phyloP scores from a whole-genome alignment of 768 basidiomycete species.

The Suillus cothurnatus region DNA sequence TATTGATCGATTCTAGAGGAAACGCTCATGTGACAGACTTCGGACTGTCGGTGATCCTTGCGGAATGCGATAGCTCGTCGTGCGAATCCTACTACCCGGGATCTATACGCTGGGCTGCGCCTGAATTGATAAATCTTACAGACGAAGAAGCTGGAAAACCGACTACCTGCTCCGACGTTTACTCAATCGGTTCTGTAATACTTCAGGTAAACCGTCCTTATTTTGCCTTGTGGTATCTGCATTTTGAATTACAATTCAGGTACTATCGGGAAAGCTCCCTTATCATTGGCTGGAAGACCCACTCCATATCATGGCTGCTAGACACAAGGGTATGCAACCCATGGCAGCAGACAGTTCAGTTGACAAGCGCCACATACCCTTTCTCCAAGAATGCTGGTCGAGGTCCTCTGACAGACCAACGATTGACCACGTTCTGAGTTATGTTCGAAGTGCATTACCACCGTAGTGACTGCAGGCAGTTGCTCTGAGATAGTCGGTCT shows the following conservation, averaged over 20 bases:
- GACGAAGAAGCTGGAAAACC: constrained; percentile 1
- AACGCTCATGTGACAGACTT: constrained; percentile 8
- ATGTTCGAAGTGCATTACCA: not conserved
- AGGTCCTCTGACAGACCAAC: not conserved
- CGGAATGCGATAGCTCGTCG: not conserved
- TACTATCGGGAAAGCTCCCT: constrained; percentile 11
- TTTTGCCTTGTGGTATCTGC: not conserved
- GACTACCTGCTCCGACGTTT: constrained; percentile 6
- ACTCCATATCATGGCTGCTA: constrained; percentile 3
- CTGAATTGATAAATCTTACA: constrained; percentile 8
- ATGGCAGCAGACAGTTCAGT: not conserved
- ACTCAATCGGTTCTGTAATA: constrained; percentile 11
- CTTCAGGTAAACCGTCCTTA: constrained; percentile 6
- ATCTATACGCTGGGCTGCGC: constrained; percentile 13
- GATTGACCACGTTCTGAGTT: not conserved
- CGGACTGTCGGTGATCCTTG: constrained; percentile 8
- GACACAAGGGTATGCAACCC: not conserved
- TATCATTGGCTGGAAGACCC: constrained; percentile 9
- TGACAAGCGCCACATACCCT: not conserved
- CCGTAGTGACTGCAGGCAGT: not conserved
- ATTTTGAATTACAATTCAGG: constrained; percentile 3
- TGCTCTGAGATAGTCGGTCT: not conserved
- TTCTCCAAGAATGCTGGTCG: constrained; percentile 6
- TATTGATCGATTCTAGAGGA: constrained; percentile 7
- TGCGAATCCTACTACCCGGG: not conserved